Base-by-base conservation (phyloP, 352 stramenopile genomes). In the Globisporangium solare region DNA sequence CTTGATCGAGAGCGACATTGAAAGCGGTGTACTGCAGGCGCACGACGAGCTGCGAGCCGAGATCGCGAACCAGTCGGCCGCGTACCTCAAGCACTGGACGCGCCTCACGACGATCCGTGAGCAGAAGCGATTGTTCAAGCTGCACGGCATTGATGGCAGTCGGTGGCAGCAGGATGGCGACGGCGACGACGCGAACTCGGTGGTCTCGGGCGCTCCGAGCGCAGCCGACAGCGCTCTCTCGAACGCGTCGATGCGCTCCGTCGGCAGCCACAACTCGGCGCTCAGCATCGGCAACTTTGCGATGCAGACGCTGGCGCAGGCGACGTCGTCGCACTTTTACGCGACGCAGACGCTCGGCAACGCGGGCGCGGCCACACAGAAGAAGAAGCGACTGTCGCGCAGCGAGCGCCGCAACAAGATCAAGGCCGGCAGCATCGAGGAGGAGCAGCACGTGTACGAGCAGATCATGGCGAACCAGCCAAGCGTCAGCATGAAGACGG, bases 181-280 rank as follows among this genome's bases (percentile, higher is more conserved):
- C 18, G 71, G 68, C 15, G 68, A 73, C 18, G 73, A 73, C 14
- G 66, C 64, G 14, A 61, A 74, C 45, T 88, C 76, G 18, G 66
- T 78, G 51, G 60, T 62, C 15, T 77, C 71, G 2, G 71, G 73
- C 11, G 71, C 66, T 12, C 78, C 75, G 2, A 88, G 75, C 27
- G 69, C 71, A 12, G 75, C 72, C 1, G 67, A 84, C 20, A 89
- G 79, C 27, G 81, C 78, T 49, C 60, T 87, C n/a, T 89, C 78
- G 15, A 73, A 70, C 22, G 66, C 69, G 32, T 88, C 77, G 14
- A 68, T 83, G 57, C 81, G 76, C 53, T 90, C 79, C 0, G 75
- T 92, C 8, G 83, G 83, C 32, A 92, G 83, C 61, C 83, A 92
- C 71, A 92, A 92, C 58, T 89, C 73, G 42, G 71, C 74, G 17